Evolutionary conservation across 2,329 filamentous ascomycete species (phyloP).

Genomic region (Colletotrichum liaoningense): DNA sequence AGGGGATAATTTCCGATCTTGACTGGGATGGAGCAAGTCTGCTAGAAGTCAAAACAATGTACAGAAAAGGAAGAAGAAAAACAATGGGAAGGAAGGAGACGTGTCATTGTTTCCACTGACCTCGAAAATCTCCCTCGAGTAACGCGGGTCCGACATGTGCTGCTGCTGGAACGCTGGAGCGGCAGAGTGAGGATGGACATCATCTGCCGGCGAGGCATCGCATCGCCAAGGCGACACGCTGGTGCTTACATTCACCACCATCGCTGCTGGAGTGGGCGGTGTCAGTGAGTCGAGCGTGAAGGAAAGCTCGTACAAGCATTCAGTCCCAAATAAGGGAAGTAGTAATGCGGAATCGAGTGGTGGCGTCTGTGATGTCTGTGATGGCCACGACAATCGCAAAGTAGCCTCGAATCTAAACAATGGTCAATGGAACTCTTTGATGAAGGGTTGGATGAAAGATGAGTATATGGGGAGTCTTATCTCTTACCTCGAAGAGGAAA

Average conservation of each 20-base stretch:
- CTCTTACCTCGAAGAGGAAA: background rate
- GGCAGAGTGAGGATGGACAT: background rate
- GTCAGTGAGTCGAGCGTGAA: background rate
- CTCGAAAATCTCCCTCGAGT: background rate
- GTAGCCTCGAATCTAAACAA: background rate
- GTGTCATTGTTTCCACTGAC: background rate
- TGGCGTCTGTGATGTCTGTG: background rate
- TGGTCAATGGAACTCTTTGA: background rate
- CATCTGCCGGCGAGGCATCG: background rate
- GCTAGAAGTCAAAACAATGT: background rate
- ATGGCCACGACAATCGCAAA: background rate
- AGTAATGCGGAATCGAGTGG: background rate
- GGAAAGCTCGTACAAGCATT: background rate
- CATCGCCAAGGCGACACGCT: background rate
- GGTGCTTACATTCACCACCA: background rate
- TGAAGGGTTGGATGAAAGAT: background rate
- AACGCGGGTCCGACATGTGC: background rate
- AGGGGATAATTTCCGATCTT: background rate
- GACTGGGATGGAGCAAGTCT: background rate
- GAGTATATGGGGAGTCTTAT: background rate
- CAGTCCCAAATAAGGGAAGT: background rate
- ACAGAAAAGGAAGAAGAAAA: background rate
- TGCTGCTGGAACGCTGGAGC: background rate
- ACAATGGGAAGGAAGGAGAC: background rate
- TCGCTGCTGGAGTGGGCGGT: background rate